phyloP scores from a whole-genome alignment of 257 asterid species.

The Primulina eburnea region DNA sequence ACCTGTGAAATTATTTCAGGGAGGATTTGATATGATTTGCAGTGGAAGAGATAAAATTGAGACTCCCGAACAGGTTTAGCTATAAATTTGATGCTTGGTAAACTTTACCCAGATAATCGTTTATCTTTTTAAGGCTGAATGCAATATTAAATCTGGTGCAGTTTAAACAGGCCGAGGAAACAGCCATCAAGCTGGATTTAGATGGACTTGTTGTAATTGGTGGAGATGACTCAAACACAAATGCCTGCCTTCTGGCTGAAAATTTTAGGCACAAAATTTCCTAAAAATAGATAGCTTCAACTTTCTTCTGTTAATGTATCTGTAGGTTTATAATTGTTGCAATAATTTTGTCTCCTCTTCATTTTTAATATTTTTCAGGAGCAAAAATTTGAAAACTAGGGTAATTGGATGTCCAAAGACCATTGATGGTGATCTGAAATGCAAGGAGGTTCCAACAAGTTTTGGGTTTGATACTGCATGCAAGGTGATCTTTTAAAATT shows the following conservation, averaged over 20 bases:
- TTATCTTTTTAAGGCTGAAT: slow-evolving; percentile 19
- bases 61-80: slow-evolving; percentile 69
- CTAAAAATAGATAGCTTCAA: neutral
- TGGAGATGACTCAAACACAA: slow-evolving; percentile 82
- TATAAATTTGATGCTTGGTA: slow-evolving; percentile 2
- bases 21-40: slow-evolving; percentile 78
- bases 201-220: slow-evolving; percentile 86
- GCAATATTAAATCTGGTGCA: slow-evolving; percentile 29
- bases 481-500: slow-evolving; percentile 45
- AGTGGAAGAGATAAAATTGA: slow-evolving; percentile 87
- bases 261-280: slow-evolving; percentile 46
- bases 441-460: slow-evolving; percentile 73
- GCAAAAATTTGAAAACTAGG: slow-evolving; percentile 60
- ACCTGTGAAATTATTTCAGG: slow-evolving; percentile 37
- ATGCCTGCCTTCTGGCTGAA: slow-evolving; percentile 82
- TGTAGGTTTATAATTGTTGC: neutral
- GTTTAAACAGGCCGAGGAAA: slow-evolving; percentile 82
- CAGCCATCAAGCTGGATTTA: slow-evolving; percentile 59
- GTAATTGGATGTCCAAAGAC: slow-evolving; percentile 89
- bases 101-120: neutral
- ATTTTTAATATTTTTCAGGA: slow-evolving; percentile 35
- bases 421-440: slow-evolving; percentile 75
- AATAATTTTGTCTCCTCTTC: neutral
- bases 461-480: slow-evolving; percentile 84
- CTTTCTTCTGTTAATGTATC: neutral